phyloP scores from a whole-genome alignment of 2,329 filamentous ascomycete species.

The Cladophialophora yegresii region DNA sequence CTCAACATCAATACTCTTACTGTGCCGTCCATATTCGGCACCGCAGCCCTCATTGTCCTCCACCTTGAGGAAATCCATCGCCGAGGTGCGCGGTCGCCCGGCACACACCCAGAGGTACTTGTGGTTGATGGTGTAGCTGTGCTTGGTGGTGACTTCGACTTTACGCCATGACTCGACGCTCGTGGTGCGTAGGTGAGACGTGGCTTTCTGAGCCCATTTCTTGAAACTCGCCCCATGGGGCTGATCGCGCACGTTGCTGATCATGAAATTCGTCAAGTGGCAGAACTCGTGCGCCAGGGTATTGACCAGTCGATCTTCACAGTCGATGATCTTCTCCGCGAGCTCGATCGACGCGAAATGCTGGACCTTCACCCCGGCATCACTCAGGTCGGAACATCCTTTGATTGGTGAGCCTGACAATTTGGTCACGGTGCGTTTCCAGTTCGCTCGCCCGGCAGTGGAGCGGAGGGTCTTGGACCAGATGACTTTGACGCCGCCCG shows the following conservation, averaged over 20 bases:
- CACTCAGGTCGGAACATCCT: constrained; percentile 21
- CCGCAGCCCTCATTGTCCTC: constrained; percentile 55
- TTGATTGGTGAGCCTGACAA: constrained; percentile 34
- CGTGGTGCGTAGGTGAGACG: constrained; percentile 41
- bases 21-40: constrained; percentile 77
- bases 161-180: constrained; percentile 57
- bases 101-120: constrained; percentile 85
- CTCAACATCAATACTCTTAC: constrained; percentile 74
- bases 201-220: constrained; percentile 57
- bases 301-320: constrained; percentile 75
- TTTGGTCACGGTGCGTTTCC: constrained; percentile 62
- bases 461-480: constrained; percentile 66
- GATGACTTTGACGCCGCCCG: constrained; percentile 60
- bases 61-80: constrained; percentile 30
- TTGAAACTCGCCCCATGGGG: constrained; percentile 88
- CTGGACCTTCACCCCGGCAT: constrained; percentile 39
- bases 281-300: constrained; percentile 97
- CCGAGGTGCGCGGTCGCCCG: constrained; percentile 27
- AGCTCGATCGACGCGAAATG: constrained; percentile 81
- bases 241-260: constrained; percentile 70
- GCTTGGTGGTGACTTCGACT: constrained; percentile 82
- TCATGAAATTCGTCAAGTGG: constrained; percentile 88
- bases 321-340: constrained; percentile 81
- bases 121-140: constrained; percentile 86
- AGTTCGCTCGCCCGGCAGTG: constrained; percentile 68